Evolutionary conservation across 192 early-diverging fungal genomes (phyloP).

Genomic region (Dissophora globulifera): DNA sequence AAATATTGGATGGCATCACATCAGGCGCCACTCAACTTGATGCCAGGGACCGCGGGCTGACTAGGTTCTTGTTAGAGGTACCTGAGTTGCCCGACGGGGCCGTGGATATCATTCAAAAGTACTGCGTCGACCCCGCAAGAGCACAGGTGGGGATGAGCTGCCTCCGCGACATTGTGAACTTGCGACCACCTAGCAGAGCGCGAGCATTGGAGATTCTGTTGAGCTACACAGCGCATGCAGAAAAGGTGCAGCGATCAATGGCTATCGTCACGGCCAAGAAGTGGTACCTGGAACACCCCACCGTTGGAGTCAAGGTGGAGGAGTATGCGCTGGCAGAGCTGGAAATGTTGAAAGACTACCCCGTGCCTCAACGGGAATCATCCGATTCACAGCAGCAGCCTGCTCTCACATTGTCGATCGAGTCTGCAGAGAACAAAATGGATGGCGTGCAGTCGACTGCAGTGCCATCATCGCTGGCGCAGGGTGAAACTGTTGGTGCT

Average conservation of each 20-base stretch:
- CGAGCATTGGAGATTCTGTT: constrained; percentile 35
- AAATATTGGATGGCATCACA: constrained; percentile 42
- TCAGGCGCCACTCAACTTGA: constrained; percentile 60
- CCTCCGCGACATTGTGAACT: constrained; percentile 42
- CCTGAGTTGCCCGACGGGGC: constrained; percentile 73
- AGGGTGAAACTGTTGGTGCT: neutral
- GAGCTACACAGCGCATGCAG: constrained; percentile 44
- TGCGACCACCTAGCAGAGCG: constrained; percentile 39
- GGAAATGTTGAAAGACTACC: constrained; percentile 21
- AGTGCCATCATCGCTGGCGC: neutral
- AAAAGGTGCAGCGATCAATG: constrained; percentile 53
- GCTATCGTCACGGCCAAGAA: constrained; percentile 57
- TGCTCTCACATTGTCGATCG: neutral
- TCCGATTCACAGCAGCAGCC: neutral
- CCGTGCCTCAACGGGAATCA: constrained; percentile 16
- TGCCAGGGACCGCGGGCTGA: constrained; percentile 75
- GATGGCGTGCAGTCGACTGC: neutral
- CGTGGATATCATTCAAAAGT: constrained; percentile 69
- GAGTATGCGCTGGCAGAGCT: constrained; percentile 36
- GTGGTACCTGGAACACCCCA: constrained; percentile 49
- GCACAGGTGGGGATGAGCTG: constrained; percentile 37
- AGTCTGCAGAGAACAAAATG: neutral
- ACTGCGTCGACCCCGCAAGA: constrained; percentile 72
- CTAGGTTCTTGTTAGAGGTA: constrained; percentile 80
- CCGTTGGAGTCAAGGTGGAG: constrained; percentile 35